A percentile compares a stretch with the other conserved stretches of the same genome.
phyloP scores from a whole-genome alignment of 371 early-diverging fungal genomes.

The Circinella minor region DNA sequence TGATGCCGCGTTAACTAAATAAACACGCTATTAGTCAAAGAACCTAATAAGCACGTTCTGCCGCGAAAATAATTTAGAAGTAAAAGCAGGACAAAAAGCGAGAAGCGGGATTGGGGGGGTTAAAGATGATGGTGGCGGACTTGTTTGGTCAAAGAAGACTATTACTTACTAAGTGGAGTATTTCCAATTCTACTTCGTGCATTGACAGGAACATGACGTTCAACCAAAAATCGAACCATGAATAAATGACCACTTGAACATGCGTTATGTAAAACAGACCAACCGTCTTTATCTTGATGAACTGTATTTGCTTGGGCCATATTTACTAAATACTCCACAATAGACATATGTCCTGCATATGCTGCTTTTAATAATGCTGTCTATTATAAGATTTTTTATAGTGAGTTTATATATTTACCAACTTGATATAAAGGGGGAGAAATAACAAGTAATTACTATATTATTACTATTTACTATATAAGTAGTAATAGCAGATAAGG shows the following conservation, averaged over 20 bases:
- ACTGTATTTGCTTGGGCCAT: slow-evolving; percentile 60
- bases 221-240: slow-evolving; percentile 61
- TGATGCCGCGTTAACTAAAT: slow-evolving; percentile 75
- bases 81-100: no score
- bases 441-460: no score
- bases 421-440: no score
- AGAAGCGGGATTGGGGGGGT: no score
- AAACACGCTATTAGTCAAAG: not conserved
- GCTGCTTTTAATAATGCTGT: slow-evolving; percentile 82
- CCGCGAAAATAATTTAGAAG: no score
- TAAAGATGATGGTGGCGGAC: no score
- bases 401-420: no score
- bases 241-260: slow-evolving; percentile 61
- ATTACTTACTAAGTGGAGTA: slow-evolving; percentile 75
- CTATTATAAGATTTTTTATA: slow-evolving; percentile 34
- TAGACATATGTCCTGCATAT: slow-evolving; percentile 64
- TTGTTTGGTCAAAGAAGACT: not conserved
- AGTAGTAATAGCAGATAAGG: no score
- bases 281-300: slow-evolving; percentile 77
- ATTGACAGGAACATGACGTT: slow-evolving; percentile 62
- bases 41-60: no score
- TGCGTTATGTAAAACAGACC: slow-evolving; percentile 84
- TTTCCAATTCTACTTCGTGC: slow-evolving; percentile 66
- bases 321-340: slow-evolving; percentile 66
- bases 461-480: no score